Base-by-base conservation (phyloP, 345 rosid species). In the Microthlaspi erraticum region DNA sequence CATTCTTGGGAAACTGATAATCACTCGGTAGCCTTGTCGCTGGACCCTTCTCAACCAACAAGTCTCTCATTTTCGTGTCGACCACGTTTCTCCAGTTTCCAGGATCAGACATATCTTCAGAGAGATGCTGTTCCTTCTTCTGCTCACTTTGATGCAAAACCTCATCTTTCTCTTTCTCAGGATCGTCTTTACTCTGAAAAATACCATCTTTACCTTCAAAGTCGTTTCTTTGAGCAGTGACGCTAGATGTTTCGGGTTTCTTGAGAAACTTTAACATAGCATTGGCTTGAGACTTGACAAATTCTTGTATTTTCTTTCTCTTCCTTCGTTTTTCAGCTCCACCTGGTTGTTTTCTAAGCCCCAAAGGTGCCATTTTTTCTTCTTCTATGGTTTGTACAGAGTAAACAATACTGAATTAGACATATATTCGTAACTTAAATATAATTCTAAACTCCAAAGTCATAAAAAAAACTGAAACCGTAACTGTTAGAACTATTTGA, bases 51-150 rank as follows among this genome's bases (percentile, higher is more conserved):
- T 0, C 2, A 29, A 66, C 71, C 32, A 66, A 39, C 6, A 52
- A 37, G 29, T 66, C 71, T 66, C 60, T 53, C 39, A 12, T 6
- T 8, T 10, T 53, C 10, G n/a, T 16, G 42, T 66, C 60, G 11
- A 66, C 8, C 5, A 26, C 29, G 29, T 52, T 39, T 66, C 29
- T 9, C 71, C 60, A 66, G 1, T 52, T 66, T 9, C 41, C 41
- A 1, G 60, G 51, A 52, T 52, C 71, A 29, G 50, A 52, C 5
- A 41, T 2, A 53, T 66, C 71, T 18, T 10, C 54, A 50, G 54
- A 5, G 10, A 36, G 2, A 10, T 57, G n/a, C n/a, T n/a, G 62
- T 57, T 32, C 62, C 31, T 57, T 57, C 36, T 51, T 51, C 36
- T 10, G 0, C 11, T 36, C 16, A n/a, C 58, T 29, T 26, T 51